Evolutionary conservation across 257 asterid genomes (phyloP), one percentile per base, ranked within the genome.

Genomic region (Lantana camara): DNA sequence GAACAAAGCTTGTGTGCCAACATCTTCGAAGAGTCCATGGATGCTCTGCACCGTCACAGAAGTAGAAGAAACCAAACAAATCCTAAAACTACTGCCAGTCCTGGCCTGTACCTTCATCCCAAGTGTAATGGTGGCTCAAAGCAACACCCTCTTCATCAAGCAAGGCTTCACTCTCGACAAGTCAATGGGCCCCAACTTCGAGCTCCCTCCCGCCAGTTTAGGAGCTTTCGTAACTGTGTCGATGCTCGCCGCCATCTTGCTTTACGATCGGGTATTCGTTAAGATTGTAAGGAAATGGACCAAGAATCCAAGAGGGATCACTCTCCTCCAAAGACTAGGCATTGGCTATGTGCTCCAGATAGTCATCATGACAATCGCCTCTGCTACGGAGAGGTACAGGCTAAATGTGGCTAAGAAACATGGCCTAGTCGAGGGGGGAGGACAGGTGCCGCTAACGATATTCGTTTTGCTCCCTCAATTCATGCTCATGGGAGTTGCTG

Each of bases 31-130:
- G 10, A 56, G 82, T 6, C 72, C 89, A 1, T 85, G 90, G 90
- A 74, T 17, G 54, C 63, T 88, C 9, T 75, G 82, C 46, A 27
- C 96, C 2, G 87, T 88, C 20, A 88, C 96, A 9, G 89, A 88
- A 79, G 94, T 88, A 0, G 96, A 88, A 67, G 80, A 85, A 69
- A 83, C 96, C 1, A 88, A 88, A 20, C 96, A 81, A 48, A 86
- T 89, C 95, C 11, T 86, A 1, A 81, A 83, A 66, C 82, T 86
- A 95, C 58, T 86, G 40, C 95, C 96, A n/a, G 73, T 86, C 10
- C 75, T 89, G 1, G 15, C 52, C 3, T 68, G 84, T 54, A 81
- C 87, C 3, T 61, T 89, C 82, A 59, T 84, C n/a, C 96, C 95
- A 0, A 89, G 95, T 83, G 66, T 87, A 5, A 65, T 86, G 81